Conservation (phyloP, 306 rosid species). For the Alnus glutinosa region DNA sequence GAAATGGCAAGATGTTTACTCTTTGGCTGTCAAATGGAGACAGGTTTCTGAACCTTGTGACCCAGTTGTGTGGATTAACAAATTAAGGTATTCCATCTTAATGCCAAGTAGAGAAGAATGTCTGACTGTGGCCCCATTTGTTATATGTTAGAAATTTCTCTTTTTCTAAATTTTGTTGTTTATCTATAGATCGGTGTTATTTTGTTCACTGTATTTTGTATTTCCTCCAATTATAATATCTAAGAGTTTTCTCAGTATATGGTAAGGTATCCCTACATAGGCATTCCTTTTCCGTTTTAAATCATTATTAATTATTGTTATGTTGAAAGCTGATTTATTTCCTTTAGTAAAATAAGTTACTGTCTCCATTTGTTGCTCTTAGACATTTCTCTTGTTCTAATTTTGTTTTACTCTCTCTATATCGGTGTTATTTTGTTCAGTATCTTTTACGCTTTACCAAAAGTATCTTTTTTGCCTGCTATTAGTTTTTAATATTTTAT, state of each 20-base stretch:
- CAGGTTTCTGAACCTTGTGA: conserved; percentile 95
- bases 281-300: not conserved
- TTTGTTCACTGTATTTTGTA: not conserved
- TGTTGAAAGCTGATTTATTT: not conserved
- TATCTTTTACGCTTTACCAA: no score
- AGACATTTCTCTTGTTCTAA: not conserved
- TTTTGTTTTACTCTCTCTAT: not conserved
- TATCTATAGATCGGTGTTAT: not conserved
- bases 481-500: not conserved
- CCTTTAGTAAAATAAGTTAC: not conserved
- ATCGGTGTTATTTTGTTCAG: not conserved
- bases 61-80: conserved; percentile 93
- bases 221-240: not conserved
- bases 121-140: conserved; percentile 11
- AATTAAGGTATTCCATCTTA: conserved; percentile 65
- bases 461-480: not conserved
- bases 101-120: conserved; percentile 18
- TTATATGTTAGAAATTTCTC: not conserved
- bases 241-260: not conserved
- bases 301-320: not conserved
- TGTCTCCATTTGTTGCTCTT: not conserved
- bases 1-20: conserved; percentile 81
- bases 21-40: conserved; percentile 88
- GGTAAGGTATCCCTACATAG: not conserved
- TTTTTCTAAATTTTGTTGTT: not conserved